Evolutionary conservation across 331 rosid species (phyloP), one percentile per base, ranked within the genome.

Genomic region (Quercus tomentella): DNA sequence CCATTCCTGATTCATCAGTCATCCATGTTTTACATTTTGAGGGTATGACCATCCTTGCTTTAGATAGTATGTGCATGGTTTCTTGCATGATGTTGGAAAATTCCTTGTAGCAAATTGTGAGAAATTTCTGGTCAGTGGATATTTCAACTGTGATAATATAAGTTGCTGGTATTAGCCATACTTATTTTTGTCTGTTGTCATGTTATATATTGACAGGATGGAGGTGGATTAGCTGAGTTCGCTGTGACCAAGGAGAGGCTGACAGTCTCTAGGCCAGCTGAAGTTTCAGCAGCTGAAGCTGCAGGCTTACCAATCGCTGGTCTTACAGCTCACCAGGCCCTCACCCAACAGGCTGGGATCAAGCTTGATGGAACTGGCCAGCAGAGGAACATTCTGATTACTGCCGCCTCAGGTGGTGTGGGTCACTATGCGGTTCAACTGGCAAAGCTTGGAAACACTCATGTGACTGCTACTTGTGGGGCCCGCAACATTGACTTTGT

Each of bases 381-480:
- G 16, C 77, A 80, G 52, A 49, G 22, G 5, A 88, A 88, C 88
- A 56, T 88, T 67, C 76, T 88, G 22, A 33, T 89, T 30, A 89
- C 90, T 8, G 92, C 89, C 0, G 92, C 92, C 66, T 86, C 89
- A 2, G 92, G 92, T 1, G 92, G 92, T 18, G 90, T 89, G 4
- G 92, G 90, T 31, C 92, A 84, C 8, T 89, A 84, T 2, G 92
- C 89, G 0, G 87, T 89, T 72, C 92, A 89, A 65, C 75, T 89
- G 4, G 92, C 92, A 12, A 89, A 86, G 86, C 90, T 86, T 0
- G 89, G 87, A 22, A 86, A 84, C 79, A 73, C 88, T 17, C 88
- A 86, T n/a, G 90, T 88, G 2, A 88, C 92, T 5, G 85, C 87
- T 56, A 88, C 92, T 18, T 88, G 92, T 5, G 89, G 92, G 63